Base-by-base conservation (phyloP, 345 rosid species). In the Syzygium aqueum region DNA sequence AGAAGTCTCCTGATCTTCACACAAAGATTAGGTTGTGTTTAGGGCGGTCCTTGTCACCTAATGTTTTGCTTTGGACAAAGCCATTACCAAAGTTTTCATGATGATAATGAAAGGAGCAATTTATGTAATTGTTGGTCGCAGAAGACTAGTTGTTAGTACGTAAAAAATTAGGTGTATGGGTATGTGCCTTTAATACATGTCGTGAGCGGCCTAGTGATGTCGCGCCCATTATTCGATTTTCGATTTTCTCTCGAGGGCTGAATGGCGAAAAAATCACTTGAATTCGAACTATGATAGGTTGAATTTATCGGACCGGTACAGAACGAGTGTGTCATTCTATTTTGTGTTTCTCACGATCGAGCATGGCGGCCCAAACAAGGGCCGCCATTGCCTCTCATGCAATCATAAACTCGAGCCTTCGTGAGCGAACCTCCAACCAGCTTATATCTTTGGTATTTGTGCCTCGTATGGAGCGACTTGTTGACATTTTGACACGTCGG, bases 391-490 rank as follows among this genome's bases (percentile, higher is more conserved):
- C 15, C 7, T 16, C 30, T 65, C 40, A 5, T 16, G 3, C 2
- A 0, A 28, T 28, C 77, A 1, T 7, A 16, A 28, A 28, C 22
- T 28, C 2, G 40, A 65, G 77, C 77, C 17, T 19, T 73, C 46
- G 0, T 0, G 80, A 33, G 6, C 14, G 14, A 17, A 19, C 14
- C 25, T 73, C 25, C 2, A 1, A 9, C 5, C 14, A 0, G 5
- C 4, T 33, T 33, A 16, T 67, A 33, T 19, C 7, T 33, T 19
- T 19, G 46, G 9, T 7, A 43, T 43, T 43, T 43, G 46, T 43
- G 25, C 57, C 25, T 21, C 57, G 10, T 21, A 21, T 54, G 3
- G 3, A 54, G 8, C 21, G 25, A 54, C 25, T 54, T 21, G 23
- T 21, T 21, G 23, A 10, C 49, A 33, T 19, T 73, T 33, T 1